Conservation (phyloP, 345 rosid species). For the rapeseed (Brassica napus) region DNA sequence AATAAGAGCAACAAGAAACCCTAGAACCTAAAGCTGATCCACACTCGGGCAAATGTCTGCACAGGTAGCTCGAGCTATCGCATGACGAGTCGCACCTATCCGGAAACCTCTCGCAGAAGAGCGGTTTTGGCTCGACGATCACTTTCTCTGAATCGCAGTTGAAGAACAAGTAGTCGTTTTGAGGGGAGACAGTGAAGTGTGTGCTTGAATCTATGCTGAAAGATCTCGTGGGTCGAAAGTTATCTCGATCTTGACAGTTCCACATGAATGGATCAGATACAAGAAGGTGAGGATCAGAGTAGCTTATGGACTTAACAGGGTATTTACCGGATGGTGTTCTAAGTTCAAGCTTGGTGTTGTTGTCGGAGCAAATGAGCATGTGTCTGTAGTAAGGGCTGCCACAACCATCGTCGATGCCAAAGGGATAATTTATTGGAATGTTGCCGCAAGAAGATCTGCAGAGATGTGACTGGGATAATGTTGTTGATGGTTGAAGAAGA, state of each 20-base stretch:
- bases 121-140: slow-evolving; percentile 76
- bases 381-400: slow-evolving; percentile 84
- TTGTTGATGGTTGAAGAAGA: slow-evolving; percentile 20
- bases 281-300: slow-evolving; percentile 77
- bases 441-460: slow-evolving; percentile 76
- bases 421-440: slow-evolving; percentile 72
- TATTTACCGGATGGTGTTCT: slow-evolving; percentile 84
- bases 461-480: slow-evolving; percentile 45
- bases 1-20: slow-evolving; percentile 80
- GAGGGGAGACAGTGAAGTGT: slow-evolving; percentile 71
- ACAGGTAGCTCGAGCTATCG: slow-evolving; percentile 82
- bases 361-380: slow-evolving; percentile 69
- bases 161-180: slow-evolving; percentile 92
- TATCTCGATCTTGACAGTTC: slow-evolving; percentile 67
- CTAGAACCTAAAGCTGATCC: slow-evolving; percentile 46
- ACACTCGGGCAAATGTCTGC: slow-evolving; percentile 84
- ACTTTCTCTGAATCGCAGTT: slow-evolving; percentile 69
- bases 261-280: slow-evolving; percentile 84
- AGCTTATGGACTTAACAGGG: slow-evolving; percentile 67
- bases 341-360: slow-evolving; percentile 59
- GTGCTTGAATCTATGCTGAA: slow-evolving; percentile 89
- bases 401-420: slow-evolving; percentile 83
- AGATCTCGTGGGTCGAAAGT: slow-evolving; percentile 72
- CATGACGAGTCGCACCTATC: slow-evolving; percentile 89
- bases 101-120: slow-evolving; percentile 84